Conservation (phyloP, 306 rosid genomes). For the Albizia julibrissin region DNA sequence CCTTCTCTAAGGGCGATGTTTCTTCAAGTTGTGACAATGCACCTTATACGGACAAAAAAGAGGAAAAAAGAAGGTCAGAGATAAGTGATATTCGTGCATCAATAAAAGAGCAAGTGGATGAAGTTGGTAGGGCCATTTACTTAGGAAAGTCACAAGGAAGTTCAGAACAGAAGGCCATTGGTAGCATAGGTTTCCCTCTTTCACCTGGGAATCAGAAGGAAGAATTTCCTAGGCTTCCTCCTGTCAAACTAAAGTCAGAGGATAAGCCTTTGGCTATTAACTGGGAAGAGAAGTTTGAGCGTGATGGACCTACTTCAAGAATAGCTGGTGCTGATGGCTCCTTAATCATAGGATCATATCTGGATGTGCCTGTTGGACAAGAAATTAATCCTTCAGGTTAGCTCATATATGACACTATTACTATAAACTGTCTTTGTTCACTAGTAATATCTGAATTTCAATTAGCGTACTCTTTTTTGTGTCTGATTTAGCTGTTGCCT, state of each 20-base stretch:
- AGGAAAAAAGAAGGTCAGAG: conserved; percentile 54
- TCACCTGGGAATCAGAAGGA: conserved; percentile 64
- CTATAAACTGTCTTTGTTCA: neutral
- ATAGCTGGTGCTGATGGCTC: conserved; percentile 46
- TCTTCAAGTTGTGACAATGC: conserved; percentile 44
- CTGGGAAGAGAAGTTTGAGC: conserved; percentile 75
- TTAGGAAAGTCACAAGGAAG: conserved; percentile 51
- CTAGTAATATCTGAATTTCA: neutral
- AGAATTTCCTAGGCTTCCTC: conserved; percentile 81
- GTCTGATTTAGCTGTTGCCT: conserved; percentile 11
- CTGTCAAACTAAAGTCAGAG: conserved; percentile 82
- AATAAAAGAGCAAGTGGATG: conserved; percentile 73
- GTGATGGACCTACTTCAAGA: conserved; percentile 53
- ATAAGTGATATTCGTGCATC: conserved; percentile 49
- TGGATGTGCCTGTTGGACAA: conserved; percentile 77
- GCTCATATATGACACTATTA: conserved; percentile 30
- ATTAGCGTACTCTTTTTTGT: neutral
- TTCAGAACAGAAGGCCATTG: conserved; percentile 51
- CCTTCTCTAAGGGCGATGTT: conserved; percentile 55
- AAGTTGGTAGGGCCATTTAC: conserved; percentile 63
- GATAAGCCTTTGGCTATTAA: conserved; percentile 55
- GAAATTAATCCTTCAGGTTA: conserved; percentile 70
- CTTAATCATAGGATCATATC: conserved; percentile 60
- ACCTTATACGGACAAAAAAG: conserved; percentile 49
- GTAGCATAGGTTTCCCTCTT: conserved; percentile 55